Conservation (phyloP, 1,284 basidiomycete species). For the Leucoagaricus sp. region DNA sequence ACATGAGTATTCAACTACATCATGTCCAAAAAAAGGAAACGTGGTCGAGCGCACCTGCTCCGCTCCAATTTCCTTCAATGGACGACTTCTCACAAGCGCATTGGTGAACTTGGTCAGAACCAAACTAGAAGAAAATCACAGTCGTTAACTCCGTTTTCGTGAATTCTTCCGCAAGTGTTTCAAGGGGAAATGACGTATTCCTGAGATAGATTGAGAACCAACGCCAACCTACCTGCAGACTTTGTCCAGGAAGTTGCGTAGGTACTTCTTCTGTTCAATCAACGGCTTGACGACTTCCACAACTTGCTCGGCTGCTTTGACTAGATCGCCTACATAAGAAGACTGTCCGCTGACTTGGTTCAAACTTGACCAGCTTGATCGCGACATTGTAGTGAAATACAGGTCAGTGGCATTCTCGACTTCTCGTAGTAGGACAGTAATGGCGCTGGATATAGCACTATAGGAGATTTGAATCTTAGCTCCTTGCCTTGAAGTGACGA, state of each 20-base stretch:
- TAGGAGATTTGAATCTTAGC: slow-evolving; percentile 1
- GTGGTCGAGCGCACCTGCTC: slow-evolving; percentile 82
- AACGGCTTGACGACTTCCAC: slow-evolving; percentile 67
- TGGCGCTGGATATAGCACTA: slow-evolving; percentile 82
- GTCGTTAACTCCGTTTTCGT: neutral
- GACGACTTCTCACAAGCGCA: slow-evolving; percentile 84
- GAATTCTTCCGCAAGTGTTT: slow-evolving; percentile 1
- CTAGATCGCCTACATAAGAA: slow-evolving; percentile 76
- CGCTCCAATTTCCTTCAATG: slow-evolving; percentile 87
- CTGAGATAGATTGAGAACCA: neutral
- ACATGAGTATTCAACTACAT: neutral
- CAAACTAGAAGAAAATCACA: slow-evolving; percentile 48
- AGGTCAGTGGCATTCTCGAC: slow-evolving; percentile 81
- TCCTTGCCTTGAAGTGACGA: neutral
- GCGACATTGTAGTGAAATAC: slow-evolving; percentile 72
- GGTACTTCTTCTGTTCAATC: slow-evolving; percentile 91
- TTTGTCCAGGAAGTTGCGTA: slow-evolving; percentile 91
- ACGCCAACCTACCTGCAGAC: slow-evolving; percentile 66
- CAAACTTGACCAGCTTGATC: slow-evolving; percentile 74
- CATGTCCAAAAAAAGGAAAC: neutral
- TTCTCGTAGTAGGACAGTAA: slow-evolving; percentile 78
- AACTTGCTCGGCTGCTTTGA: slow-evolving; percentile 63
- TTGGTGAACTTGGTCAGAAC: slow-evolving; percentile 86
- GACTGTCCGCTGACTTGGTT: slow-evolving; percentile 88
- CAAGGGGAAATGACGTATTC: neutral